These are phyloP conservation scores for Apiospora aurea DNA, from an alignment of 2,329 filamentous ascomycete genomes.

Conservation along the genomic window DNA sequence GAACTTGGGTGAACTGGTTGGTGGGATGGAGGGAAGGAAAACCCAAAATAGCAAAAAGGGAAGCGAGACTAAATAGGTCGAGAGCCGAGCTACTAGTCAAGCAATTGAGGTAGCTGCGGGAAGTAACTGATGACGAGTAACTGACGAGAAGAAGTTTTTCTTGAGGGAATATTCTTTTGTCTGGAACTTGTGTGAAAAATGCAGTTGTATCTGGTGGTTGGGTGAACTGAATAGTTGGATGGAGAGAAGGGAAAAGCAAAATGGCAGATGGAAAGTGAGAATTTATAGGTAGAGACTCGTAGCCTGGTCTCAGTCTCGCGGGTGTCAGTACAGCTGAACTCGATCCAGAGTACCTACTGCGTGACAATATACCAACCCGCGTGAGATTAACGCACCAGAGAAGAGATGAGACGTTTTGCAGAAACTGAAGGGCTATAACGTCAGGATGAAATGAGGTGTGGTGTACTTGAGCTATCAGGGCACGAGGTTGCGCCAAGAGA, in stretches of 20 bases:
- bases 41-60: background rate
- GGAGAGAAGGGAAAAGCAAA: background rate
- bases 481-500: background rate
- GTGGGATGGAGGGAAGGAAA: background rate
- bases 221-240: background rate
- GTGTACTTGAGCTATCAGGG: background rate
- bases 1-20: background rate
- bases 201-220: background rate
- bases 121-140: background rate
- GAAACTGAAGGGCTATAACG: constrained; percentile 14
- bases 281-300: background rate
- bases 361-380: background rate
- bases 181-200: background rate
- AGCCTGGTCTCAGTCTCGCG: background rate
- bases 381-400: background rate
- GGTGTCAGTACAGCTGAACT: constrained; percentile 22
- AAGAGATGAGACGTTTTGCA: constrained; percentile 11
- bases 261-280: background rate
- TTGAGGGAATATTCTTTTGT: background rate
- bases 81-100: background rate
- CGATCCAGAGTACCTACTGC: background rate
- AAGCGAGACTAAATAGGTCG: background rate
- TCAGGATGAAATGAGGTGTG: background rate
- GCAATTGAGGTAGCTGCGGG: background rate
- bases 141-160: background rate